Percentiles rank a stretch among this genome's conserved stretches.
Evolutionary conservation across 805 yeast species (phyloP).

Genomic region (Saccharomycopsis fodiens): DNA sequence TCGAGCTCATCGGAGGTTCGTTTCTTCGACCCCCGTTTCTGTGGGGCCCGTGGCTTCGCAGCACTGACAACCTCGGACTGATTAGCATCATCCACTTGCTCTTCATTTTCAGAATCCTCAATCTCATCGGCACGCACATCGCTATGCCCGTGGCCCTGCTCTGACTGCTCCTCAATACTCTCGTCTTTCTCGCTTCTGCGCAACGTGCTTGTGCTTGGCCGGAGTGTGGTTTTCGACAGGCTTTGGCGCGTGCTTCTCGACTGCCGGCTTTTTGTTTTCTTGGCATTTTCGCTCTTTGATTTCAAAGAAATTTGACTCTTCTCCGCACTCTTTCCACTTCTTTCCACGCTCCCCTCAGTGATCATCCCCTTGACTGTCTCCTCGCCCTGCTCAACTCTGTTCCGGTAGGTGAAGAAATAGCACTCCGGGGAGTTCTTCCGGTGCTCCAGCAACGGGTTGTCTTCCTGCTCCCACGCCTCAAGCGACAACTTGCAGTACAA

Average conservation of each 20-base stretch:
- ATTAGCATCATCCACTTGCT: no score
- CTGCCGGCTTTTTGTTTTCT: background rate
- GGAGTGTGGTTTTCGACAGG: background rate
- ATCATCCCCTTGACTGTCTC: background rate
- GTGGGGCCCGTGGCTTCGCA: background rate
- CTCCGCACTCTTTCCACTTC: background rate
- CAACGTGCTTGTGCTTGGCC: no score
- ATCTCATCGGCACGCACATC: no score
- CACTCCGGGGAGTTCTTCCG: constrained; percentile 35
- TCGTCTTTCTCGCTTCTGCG: no score
- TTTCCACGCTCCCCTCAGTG: background rate
- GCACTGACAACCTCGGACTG: no score
- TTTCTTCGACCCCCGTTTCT: background rate
- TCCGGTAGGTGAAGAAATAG: constrained; percentile 28
- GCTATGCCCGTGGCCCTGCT: no score
- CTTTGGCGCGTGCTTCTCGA: background rate
- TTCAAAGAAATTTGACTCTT: background rate
- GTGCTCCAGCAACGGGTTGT: constrained; percentile 59
- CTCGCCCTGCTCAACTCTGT: background rate
- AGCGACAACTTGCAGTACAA: constrained; percentile 53
- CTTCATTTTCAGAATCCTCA: no score
- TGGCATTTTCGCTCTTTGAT: background rate
- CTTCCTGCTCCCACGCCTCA: constrained; percentile 67
- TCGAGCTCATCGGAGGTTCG: background rate
- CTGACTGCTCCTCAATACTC: no score